Percentiles rank a stretch among this genome's conserved stretches.
phyloP scores from a whole-genome alignment of 768 basidiomycete species.

The Hericium erinaceus region DNA sequence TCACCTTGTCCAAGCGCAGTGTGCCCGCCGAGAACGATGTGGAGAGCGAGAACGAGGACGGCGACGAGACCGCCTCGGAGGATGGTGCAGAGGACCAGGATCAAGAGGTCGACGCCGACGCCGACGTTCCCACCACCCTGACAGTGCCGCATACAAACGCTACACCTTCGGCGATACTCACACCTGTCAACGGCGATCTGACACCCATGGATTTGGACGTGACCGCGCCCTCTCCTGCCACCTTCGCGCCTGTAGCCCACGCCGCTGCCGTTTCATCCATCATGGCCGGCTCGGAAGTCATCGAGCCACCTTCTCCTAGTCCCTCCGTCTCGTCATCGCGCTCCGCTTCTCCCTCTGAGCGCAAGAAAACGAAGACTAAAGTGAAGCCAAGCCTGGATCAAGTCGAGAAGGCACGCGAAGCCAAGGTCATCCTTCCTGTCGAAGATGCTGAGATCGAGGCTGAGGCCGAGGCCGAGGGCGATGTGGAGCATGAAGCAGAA shows the following conservation, averaged over 20 bases:
- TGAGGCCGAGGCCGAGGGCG: not conserved
- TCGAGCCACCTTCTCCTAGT: conserved; percentile 30
- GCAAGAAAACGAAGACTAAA: not conserved
- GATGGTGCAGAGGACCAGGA: conserved; percentile 18
- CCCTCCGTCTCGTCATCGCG: conserved; percentile 31
- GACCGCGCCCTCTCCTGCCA: conserved; percentile 1
- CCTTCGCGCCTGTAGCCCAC: conserved; percentile 20
- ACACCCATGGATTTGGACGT: conserved; percentile 1
- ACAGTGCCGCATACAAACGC: conserved; percentile 8
- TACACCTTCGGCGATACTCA: conserved; percentile 3
- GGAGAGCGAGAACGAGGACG: conserved; percentile 9
- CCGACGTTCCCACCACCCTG: conserved; percentile 6
- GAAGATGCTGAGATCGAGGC: not conserved
- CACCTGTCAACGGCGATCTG: conserved; percentile 4
- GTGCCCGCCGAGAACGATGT: conserved; percentile 10
- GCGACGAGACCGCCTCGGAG: conserved; percentile 16
- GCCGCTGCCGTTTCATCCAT: conserved; percentile 38
- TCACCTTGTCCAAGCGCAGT: not conserved
- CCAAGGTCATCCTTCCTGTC: not conserved
- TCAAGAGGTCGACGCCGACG: conserved; percentile 22
- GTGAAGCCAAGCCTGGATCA: too few relatives aligned
- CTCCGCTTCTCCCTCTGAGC: conserved; percentile 2
- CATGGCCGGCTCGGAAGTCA: conserved; percentile 34
- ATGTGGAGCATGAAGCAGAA: conserved; percentile 3
- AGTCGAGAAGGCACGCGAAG: not conserved